phyloP scores from a whole-genome alignment of 768 basidiomycete genomes.

The Tulasnella sp. region DNA sequence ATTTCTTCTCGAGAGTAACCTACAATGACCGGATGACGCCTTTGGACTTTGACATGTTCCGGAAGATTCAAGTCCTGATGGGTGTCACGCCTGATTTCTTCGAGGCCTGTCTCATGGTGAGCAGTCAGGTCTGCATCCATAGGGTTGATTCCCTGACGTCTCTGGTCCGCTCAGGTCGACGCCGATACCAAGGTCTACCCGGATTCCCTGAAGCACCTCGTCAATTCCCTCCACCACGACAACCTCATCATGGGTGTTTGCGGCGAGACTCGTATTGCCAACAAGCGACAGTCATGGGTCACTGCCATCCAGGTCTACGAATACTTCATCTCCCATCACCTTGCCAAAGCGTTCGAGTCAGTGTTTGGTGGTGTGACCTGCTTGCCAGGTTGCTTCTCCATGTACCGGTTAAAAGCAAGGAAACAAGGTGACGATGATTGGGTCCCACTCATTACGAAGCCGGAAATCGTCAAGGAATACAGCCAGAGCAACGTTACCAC shows the following conservation, averaged over 20 bases:
- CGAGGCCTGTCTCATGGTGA: constrained; percentile 94
- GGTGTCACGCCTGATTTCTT: constrained; percentile 99
- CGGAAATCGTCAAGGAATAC: constrained; percentile 96
- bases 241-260: constrained; percentile 99
- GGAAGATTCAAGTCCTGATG: constrained; percentile 93
- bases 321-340: constrained; percentile 98
- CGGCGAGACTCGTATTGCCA: constrained; percentile 97
- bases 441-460: constrained; percentile 95
- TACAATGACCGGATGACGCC: constrained; percentile 99
- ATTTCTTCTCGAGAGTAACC: constrained; percentile 98
- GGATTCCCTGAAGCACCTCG: constrained; percentile 81
- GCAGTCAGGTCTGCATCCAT: constrained; percentile 35
- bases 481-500: constrained; percentile 91
- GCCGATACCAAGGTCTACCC: constrained; percentile 96
- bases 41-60: constrained; percentile 95
- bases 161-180: constrained; percentile 65
- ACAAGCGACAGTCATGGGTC: constrained; percentile 98
- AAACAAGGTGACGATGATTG: constrained; percentile 87
- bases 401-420: constrained; percentile 96
- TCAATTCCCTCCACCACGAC: constrained; percentile 99
- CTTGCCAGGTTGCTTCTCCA: constrained; percentile 98
- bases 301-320: constrained; percentile 98
- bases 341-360: constrained; percentile 97
- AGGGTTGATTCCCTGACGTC: constrained; percentile 13
- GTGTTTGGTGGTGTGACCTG: constrained; percentile 99